Percentiles rank a stretch among this genome's conserved stretches.
Evolutionary conservation across 495 filamentous ascomycete species (phyloP).

Genomic region (Penicillium simplicissimum): DNA sequence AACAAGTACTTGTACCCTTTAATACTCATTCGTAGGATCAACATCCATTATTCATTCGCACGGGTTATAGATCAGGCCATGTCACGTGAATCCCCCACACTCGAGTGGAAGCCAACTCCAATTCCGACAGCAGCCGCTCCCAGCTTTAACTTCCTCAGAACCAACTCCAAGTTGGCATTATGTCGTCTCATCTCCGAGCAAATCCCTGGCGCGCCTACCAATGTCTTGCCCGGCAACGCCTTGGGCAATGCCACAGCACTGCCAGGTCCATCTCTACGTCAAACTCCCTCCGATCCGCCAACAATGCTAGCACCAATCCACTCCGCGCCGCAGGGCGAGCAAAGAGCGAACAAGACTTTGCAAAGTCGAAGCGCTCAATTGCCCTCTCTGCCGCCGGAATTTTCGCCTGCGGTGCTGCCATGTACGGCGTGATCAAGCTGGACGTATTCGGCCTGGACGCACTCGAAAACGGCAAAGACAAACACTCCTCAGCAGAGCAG

Average conservation of each 20-base stretch:
- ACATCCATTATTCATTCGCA: background rate
- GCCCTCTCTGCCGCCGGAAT: conserved; percentile 40
- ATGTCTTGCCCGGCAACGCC: conserved; percentile 31
- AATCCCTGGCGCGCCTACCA: conserved; percentile 39
- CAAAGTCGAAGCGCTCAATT: conserved; percentile 36
- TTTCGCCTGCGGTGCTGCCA: conserved; percentile 32
- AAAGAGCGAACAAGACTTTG: conserved; percentile 25
- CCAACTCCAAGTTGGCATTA: conserved; percentile 23
- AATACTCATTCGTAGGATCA: background rate
- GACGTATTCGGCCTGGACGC: conserved; percentile 42
- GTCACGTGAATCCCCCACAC: conserved; percentile 33
- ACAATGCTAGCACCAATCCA: conserved; percentile 28
- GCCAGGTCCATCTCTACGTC: conserved; percentile 32
- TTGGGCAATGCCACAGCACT: conserved; percentile 14
- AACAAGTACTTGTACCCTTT: background rate
- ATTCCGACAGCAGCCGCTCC: conserved; percentile 17
- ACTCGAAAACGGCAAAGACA: conserved; percentile 5
- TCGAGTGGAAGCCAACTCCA: conserved; percentile 8
- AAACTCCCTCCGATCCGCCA: conserved; percentile 26
- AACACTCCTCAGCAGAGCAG: background rate
- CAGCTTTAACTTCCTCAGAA: conserved; percentile 6
- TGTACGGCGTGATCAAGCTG: conserved; percentile 43
- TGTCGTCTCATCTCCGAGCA: conserved; percentile 28
- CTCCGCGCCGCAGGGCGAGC: conserved; percentile 28
- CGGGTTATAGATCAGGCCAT: conserved; percentile 18